A percentile compares a stretch with the other conserved stretches of the same genome.
Evolutionary conservation across 495 filamentous ascomycete species (phyloP).

Genomic region (Parmelia sp.): DNA sequence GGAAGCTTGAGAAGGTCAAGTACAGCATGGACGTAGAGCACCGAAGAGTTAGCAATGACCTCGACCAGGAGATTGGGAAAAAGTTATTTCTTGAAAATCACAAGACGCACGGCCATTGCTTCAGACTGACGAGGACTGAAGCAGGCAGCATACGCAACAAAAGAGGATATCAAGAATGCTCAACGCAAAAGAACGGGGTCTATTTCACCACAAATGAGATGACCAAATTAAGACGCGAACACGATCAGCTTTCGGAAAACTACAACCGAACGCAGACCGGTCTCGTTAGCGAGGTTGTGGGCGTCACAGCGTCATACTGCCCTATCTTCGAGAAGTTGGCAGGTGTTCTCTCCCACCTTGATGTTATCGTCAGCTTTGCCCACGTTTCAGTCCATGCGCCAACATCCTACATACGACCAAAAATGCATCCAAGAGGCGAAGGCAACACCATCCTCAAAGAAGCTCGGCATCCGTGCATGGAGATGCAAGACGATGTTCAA

Average conservation of each 20-base stretch:
- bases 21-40: conserved; percentile 83
- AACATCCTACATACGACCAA: conserved; percentile 82
- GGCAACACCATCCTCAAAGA: conserved; percentile 89
- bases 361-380: conserved; percentile 93
- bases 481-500: conserved; percentile 96
- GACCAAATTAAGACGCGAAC: conserved; percentile 76
- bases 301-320: conserved; percentile 88
- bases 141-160: conserved; percentile 90
- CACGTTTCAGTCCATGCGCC: conserved; percentile 93
- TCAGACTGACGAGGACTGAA: conserved; percentile 86
- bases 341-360: conserved; percentile 83
- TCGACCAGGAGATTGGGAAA: conserved; percentile 93
- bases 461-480: conserved; percentile 96
- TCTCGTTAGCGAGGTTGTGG: conserved; percentile 86
- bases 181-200: conserved; percentile 97
- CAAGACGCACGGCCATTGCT: conserved; percentile 92
- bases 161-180: conserved; percentile 84
- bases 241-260: conserved; percentile 88
- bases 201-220: conserved; percentile 92
- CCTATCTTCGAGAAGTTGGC: conserved; percentile 89
- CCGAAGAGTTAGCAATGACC: conserved; percentile 63
- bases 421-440: conserved; percentile 81
- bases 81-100: conserved; percentile 98
- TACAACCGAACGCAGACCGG: conserved; percentile 94
- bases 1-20: conserved; percentile 78